Evolutionary conservation across 257 asterid species (phyloP), one percentile per base, ranked within the genome.

Genomic region (Rauvolfia tetraphylla): DNA sequence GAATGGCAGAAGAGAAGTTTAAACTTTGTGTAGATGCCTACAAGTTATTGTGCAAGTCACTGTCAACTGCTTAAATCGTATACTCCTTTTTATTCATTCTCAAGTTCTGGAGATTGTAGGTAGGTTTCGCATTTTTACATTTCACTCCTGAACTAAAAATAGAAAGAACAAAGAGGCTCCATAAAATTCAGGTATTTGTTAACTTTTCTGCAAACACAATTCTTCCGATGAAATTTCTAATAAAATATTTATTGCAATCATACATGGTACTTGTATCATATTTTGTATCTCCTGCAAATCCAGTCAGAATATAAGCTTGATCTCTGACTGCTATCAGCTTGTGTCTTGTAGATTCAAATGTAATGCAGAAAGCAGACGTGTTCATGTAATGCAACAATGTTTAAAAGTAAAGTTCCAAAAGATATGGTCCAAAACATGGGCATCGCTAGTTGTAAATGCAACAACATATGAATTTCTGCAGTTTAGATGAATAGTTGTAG

Each of bases 1-100:
- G 84, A 66, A 85, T 73, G n/a, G 96, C 95, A 49, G 92, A 87
- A 83, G 97, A 90, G 88, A 89, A 86, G 82, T 93, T 93, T 78
- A 91, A 93, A 85, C 80, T 72, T 11, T 93, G 98, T 68, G 95
- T 80, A 20, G 79, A 81, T 65, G 98, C 97, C 27, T 93, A 93
- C 89, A 88, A 90, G 57, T 91, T 96, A 46, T 78, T 93, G 78
- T 91, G 93, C 87, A 73, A 25, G 51, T 87, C 89, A 48, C 81
- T 89, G 75, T 85, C 92, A 1, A 38, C 86, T 56, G 78, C 83
- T 33, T 81, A 75, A 81, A 79, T 75, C n/a, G 39, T 39, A 72
- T 36, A 46, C 54, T 29, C 44, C 75, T 66, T 66, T n/a, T 36
- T 12, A 22, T 36, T 20, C 29, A 11, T 23, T 66, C 49, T 36